Conservation (phyloP, 495 filamentous ascomycete genomes). For the Xylaria scruposa region DNA sequence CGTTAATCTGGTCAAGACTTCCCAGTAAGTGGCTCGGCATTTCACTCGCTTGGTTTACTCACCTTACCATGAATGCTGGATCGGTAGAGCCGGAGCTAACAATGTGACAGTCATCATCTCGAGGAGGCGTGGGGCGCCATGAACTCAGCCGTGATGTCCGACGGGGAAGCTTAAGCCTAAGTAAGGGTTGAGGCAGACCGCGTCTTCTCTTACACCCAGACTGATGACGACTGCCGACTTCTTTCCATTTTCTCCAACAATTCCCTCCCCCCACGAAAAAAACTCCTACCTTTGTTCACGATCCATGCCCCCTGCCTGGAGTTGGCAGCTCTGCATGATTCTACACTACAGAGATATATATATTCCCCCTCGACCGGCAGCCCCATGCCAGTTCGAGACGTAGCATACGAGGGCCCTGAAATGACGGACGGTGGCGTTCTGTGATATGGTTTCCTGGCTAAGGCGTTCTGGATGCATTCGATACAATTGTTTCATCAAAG, state of each 20-base stretch:
- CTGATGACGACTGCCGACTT: neutral
- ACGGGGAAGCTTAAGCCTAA: slow-evolving; percentile 30
- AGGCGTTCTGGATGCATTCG: slow-evolving; percentile 22
- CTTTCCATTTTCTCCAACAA: neutral
- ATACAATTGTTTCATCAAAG: neutral
- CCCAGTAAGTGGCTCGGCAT: slow-evolving; percentile 35
- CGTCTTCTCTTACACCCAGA: neutral
- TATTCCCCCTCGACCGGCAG: neutral
- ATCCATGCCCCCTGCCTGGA: neutral
- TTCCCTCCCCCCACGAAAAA: too few relatives aligned
- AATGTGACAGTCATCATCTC: slow-evolving; percentile 24
- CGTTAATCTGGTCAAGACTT: slow-evolving; percentile 44
- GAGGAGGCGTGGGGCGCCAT: slow-evolving; percentile 37
- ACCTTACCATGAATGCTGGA: neutral
- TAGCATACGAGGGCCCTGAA: slow-evolving; percentile 4
- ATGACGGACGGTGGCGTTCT: slow-evolving; percentile 17
- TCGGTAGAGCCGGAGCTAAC: slow-evolving; percentile 23
- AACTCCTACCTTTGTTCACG: neutral
- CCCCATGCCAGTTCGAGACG: slow-evolving; percentile 6
- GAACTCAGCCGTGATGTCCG: slow-evolving; percentile 35
- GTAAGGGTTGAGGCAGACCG: neutral
- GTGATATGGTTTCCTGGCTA: slow-evolving; percentile 10
- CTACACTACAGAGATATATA: slow-evolving; percentile 16
- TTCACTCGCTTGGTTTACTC: neutral
- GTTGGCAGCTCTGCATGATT: slow-evolving; percentile 20